Evolutionary conservation across 1,284 basidiomycete species (phyloP).

Genomic region (Volvariella volvacea): DNA sequence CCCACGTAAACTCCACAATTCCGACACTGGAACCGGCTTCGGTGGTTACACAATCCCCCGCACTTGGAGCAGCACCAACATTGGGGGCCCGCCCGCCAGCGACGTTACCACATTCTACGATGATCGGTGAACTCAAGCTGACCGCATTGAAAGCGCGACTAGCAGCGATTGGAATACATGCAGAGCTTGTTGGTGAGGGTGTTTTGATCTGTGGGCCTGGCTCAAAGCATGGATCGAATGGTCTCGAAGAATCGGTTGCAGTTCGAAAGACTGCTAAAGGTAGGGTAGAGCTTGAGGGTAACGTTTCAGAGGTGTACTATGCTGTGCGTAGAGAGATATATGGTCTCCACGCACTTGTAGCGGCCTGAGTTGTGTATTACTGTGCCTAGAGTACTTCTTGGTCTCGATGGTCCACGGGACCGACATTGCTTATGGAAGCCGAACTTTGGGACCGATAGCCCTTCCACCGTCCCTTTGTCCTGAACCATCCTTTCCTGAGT

Average conservation of each 20-base stretch:
- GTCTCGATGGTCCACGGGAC: slow-evolving; percentile 8
- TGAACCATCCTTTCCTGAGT: slow-evolving; percentile 1
- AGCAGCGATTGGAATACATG: slow-evolving; percentile 68
- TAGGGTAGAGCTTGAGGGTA: slow-evolving; percentile 83
- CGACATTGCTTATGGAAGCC: slow-evolving; percentile 10
- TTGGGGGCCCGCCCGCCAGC: slow-evolving; percentile 57
- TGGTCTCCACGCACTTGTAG: slow-evolving; percentile 79
- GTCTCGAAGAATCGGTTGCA: slow-evolving; percentile 72
- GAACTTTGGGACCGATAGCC: too few species aligned
- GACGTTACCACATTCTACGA: slow-evolving; percentile 77
- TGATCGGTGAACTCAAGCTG: slow-evolving; percentile 93
- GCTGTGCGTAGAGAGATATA: slow-evolving; percentile 84
- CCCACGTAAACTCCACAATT: slow-evolving; percentile 73
- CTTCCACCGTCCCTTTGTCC: too few species aligned
- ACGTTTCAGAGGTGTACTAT: slow-evolving; percentile 84
- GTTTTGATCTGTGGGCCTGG: slow-evolving; percentile 84
- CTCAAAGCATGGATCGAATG: slow-evolving; percentile 40
- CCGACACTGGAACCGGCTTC: slow-evolving; percentile 60
- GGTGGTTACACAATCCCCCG: slow-evolving; percentile 19
- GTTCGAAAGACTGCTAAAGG: slow-evolving; percentile 84
- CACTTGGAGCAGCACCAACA: slow-evolving; percentile 28
- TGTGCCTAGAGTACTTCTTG: slow-evolving; percentile 7
- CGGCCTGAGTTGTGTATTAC: slow-evolving; percentile 35
- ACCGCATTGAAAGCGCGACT: slow-evolving; percentile 79
- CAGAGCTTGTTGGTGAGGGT: slow-evolving; percentile 92